These are phyloP conservation scores for Quaeritorhiza haematococci DNA, from an alignment of 371 early-diverging fungal species.

Conservation along the genomic window DNA sequence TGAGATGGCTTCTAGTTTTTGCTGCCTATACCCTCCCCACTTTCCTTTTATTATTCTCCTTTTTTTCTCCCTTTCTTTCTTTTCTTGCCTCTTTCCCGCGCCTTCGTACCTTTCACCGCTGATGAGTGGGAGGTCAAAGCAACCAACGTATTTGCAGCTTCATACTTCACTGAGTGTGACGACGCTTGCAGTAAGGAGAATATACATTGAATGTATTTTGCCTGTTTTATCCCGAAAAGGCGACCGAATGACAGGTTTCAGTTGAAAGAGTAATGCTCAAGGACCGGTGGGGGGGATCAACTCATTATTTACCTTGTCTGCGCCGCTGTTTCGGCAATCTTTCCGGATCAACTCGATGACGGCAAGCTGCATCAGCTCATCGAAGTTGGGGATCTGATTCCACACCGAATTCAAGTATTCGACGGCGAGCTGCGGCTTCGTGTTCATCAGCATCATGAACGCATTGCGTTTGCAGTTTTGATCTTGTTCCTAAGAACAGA, in stretches of 20 bases:
- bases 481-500: conserved; percentile 71
- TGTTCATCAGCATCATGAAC: conserved; percentile 81
- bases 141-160: conserved; percentile 90
- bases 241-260: not conserved
- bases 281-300: not conserved
- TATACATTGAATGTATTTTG: conserved; percentile 82
- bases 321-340: conserved; percentile 68
- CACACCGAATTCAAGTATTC: conserved; percentile 74
- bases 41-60: too few relatives aligned
- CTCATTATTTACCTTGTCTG: conserved; percentile 62
- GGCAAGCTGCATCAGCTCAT: conserved; percentile 88
- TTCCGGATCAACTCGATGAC: conserved; percentile 92
- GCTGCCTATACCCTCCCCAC: too few relatives aligned
- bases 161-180: conserved; percentile 86
- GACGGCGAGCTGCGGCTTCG: conserved; percentile 72
- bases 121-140: conserved; percentile 79
- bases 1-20: too few relatives aligned
- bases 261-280: not conserved
- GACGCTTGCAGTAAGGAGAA: conserved; percentile 77
- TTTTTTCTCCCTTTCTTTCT: not conserved
- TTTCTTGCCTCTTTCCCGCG: not conserved
- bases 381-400: conserved; percentile 67
- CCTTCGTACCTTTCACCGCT: conserved; percentile 73
- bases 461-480: conserved; percentile 90
- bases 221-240: conserved; percentile 33